These are phyloP conservation scores for Termitomyces sp. DNA, from an alignment of 768 basidiomycete genomes.

Conservation along the genomic window DNA sequence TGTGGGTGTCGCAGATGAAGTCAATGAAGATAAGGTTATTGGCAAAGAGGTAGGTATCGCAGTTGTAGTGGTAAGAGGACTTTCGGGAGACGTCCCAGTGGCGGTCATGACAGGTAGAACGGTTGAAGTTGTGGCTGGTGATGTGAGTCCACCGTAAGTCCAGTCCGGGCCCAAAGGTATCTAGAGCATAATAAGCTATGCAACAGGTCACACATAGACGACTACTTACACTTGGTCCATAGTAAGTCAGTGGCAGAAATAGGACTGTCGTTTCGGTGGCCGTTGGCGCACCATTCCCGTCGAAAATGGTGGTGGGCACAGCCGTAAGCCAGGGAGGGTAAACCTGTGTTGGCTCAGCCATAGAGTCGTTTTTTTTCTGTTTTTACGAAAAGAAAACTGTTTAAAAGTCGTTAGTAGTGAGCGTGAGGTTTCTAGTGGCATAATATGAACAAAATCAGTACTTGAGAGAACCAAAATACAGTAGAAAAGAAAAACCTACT, in stretches of 20 bases:
- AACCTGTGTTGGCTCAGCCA: conserved; percentile 60
- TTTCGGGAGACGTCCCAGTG: conserved; percentile 12
- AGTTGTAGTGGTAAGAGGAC: conserved; percentile 21
- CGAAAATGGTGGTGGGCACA: conserved; percentile 43
- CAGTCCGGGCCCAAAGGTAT: conserved; percentile 71
- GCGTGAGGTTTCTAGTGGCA: conserved; percentile 25
- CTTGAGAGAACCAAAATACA: neutral
- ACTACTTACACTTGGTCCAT: conserved; percentile 63
- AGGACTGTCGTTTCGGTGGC: conserved; percentile 53
- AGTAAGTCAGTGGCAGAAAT: conserved; percentile 73
- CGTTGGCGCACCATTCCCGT: conserved; percentile 44
- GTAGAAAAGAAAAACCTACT: neutral
- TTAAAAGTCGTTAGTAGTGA: conserved; percentile 37
- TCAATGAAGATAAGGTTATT: conserved; percentile 16
- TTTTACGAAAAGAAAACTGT: conserved; percentile 11
- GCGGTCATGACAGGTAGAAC: conserved; percentile 9
- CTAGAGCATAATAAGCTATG: conserved; percentile 25
- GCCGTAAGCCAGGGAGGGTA: conserved; percentile 72
- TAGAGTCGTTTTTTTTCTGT: conserved; percentile 20
- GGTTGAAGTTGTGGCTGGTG: conserved; percentile 43
- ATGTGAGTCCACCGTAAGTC: conserved; percentile 70
- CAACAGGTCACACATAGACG: neutral
- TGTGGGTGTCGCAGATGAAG: conserved; percentile 25
- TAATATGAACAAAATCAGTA: neutral
- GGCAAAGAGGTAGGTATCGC: conserved; percentile 24